A percentile compares a stretch with the other conserved stretches of the same genome.
Conservation (phyloP, 2,329 filamentous ascomycete species). For the Capronia coronata region DNA sequence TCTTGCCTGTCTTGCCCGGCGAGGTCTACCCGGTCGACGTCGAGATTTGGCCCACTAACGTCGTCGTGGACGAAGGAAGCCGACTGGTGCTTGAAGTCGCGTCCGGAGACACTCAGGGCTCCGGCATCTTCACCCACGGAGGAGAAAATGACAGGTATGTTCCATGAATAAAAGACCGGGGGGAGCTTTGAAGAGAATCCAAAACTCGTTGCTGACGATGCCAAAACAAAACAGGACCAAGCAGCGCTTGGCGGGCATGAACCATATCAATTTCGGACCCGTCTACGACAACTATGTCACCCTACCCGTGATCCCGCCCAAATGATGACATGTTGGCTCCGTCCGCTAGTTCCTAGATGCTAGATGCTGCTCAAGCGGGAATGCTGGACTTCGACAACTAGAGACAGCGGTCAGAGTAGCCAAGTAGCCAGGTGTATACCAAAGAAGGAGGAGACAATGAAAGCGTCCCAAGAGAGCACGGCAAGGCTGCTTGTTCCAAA, state of each 20-base stretch:
- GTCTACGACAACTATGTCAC: constrained; percentile 43
- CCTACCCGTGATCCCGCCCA: constrained; percentile 43
- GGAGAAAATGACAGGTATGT: neutral
- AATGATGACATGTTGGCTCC: no score
- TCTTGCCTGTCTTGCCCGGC: constrained; percentile 43
- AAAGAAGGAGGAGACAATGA: no score
- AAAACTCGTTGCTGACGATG: neutral
- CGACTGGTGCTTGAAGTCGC: constrained; percentile 31
- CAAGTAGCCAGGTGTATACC: no score
- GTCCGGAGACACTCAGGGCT: constrained; percentile 48
- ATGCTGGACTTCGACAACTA: no score
- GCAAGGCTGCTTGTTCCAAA: no score
- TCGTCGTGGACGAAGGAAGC: constrained; percentile 33
- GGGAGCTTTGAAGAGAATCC: no score
- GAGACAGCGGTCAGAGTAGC: no score
- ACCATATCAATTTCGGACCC: constrained; percentile 45
- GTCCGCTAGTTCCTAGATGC: no score
- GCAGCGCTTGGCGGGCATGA: constrained; percentile 34
- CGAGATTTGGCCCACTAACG: constrained; percentile 37
- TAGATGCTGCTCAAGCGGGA: no score
- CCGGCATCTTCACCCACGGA: constrained; percentile 16
- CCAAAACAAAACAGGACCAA: neutral
- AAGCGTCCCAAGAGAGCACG: no score
- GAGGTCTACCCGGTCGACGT: constrained; percentile 49
- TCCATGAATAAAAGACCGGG: no score